These are phyloP conservation scores for Citrus inodora DNA, from an alignment of 345 rosid species.

Conservation along the genomic window DNA sequence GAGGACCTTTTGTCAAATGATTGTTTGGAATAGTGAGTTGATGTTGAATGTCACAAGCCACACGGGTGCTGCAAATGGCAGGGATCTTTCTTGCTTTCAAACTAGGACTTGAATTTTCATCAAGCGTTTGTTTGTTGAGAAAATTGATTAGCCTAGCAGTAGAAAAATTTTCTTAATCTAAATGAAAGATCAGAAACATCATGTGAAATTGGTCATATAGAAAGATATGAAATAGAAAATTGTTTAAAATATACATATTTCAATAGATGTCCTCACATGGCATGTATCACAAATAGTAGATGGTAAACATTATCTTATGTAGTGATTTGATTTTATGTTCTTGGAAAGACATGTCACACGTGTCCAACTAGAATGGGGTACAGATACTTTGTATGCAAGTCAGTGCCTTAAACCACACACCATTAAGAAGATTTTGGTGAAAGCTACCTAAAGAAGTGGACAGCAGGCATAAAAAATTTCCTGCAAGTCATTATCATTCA, in stretches of 20 bases:
- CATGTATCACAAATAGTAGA: too few relatives aligned
- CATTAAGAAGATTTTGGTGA: not conserved
- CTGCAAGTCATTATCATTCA: not conserved
- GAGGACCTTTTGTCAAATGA: constrained; percentile 23
- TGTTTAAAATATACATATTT: too few relatives aligned
- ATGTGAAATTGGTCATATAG: not conserved
- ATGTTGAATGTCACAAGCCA: too few relatives aligned
- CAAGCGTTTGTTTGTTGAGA: not conserved
- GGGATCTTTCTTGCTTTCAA: not conserved
- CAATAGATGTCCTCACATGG: too few relatives aligned
- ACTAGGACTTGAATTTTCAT: not conserved
- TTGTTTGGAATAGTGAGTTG: constrained; percentile 16
- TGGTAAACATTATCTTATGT: not conserved
- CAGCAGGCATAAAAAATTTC: not conserved
- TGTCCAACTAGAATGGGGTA: not conserved
- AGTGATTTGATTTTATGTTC: not conserved
- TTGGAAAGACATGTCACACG: too few relatives aligned
- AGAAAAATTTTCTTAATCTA: not conserved
- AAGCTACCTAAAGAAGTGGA: not conserved
- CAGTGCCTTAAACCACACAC: not conserved
- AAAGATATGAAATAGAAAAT: not conserved
- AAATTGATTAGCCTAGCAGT: too few relatives aligned
- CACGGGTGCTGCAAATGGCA: too few relatives aligned
- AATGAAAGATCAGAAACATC: not conserved
- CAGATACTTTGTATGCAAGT: not conserved